phyloP scores from a whole-genome alignment of 331 rosid species.

The Erythrophleum ivorense region DNA sequence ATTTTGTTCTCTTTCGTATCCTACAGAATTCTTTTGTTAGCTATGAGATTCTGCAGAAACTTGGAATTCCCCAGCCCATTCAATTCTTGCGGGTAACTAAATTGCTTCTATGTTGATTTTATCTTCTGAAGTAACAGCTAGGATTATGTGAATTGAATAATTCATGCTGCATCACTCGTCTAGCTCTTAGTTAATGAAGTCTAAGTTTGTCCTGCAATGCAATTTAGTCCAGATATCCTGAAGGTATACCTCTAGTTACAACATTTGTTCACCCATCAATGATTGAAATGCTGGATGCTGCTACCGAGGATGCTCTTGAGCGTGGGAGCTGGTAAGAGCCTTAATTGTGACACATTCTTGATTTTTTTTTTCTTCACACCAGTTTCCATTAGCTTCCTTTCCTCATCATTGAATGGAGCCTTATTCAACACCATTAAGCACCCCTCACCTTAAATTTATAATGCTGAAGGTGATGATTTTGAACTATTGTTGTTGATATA shows the following conservation, averaged over 20 bases:
- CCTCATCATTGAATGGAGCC: conserved; percentile 3
- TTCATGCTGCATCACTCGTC: conserved; percentile 30
- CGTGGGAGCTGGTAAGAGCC: conserved; percentile 87
- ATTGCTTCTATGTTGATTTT: conserved; percentile 45
- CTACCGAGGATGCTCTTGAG: conserved; percentile 88
- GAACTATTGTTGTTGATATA: conserved; percentile 9
- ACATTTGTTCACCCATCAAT: conserved; percentile 89
- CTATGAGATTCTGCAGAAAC: conserved; percentile 83
- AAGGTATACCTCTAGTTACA: conserved; percentile 84
- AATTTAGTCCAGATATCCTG: conserved; percentile 99
- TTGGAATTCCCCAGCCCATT: conserved; percentile 93
- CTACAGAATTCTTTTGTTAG: conserved; percentile 85
- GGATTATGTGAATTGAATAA: conserved; percentile 34
- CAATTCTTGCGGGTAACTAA: conserved; percentile 94
- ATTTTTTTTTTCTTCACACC: background rate
- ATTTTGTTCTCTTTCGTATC: conserved; percentile 29
- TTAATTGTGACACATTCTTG: conserved; percentile 2
- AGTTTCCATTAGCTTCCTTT: conserved; percentile 30
- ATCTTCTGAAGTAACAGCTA: conserved; percentile 28
- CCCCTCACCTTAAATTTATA: conserved; percentile 14
- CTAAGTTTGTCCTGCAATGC: conserved; percentile 51
- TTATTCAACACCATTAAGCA: conserved; percentile 24
- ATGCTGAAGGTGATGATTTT: background rate
- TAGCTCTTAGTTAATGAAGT: conserved; percentile 52
- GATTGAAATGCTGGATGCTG: conserved; percentile 94